Conservation (phyloP, 2,329 filamentous ascomycete species). For the Nannizzia gypsea region DNA sequence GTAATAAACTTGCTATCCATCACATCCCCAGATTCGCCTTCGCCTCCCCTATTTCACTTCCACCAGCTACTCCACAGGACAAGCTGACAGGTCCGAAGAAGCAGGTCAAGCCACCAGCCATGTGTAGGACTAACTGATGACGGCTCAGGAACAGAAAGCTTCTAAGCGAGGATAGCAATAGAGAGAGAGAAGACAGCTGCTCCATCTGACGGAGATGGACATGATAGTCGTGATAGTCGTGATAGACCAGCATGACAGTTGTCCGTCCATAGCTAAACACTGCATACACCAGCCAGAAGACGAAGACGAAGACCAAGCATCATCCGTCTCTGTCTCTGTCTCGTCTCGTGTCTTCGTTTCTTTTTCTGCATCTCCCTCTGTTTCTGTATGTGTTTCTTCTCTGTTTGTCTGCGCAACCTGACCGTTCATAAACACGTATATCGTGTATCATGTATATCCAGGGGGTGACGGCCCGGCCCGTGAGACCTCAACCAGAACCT, state of each 20-base stretch:
- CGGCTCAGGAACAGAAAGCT: slow-evolving; percentile 43
- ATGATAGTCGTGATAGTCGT: no score
- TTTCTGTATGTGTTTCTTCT: neutral
- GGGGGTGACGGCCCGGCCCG: no score
- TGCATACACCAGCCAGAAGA: no score
- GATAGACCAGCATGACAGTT: no score
- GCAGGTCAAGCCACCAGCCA: slow-evolving; percentile 48
- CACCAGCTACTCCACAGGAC: no score
- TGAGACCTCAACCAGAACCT: no score
- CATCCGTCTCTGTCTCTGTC: no score
- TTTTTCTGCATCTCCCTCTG: no score
- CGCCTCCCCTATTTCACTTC: no score
- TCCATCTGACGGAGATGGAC: neutral
- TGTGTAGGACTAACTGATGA: slow-evolving; percentile 46
- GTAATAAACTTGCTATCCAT: slow-evolving; percentile 28
- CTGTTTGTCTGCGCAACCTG: neutral
- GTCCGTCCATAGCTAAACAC: no score
- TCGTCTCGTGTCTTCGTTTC: neutral
- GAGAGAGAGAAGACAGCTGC: slow-evolving; percentile 19
- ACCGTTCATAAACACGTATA: neutral
- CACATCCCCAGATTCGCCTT: neutral
- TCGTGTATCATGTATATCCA: no score
- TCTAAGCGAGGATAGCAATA: slow-evolving; percentile 39
- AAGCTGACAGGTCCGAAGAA: slow-evolving; percentile 30
- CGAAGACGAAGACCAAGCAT: no score